Conservation (phyloP, 768 basidiomycete genomes). For the Russula abietina region DNA sequence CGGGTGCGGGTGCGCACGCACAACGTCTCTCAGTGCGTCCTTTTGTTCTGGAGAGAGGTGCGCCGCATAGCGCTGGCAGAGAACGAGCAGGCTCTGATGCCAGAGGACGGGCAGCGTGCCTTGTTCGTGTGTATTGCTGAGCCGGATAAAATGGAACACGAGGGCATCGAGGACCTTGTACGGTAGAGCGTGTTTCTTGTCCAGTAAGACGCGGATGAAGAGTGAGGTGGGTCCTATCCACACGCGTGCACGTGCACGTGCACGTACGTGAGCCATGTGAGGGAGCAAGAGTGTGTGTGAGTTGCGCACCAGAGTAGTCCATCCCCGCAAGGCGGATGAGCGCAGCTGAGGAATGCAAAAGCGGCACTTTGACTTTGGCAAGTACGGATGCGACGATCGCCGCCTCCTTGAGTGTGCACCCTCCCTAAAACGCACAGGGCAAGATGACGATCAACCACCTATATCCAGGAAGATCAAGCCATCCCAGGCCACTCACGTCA, state of each 20-base stretch:
- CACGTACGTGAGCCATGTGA: background rate
- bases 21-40: constrained; percentile 90
- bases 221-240: constrained; percentile 83
- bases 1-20: constrained; percentile 77
- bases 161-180: constrained; percentile 97
- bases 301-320: constrained; percentile 78
- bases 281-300: background rate
- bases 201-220: too few relatives aligned
- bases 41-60: constrained; percentile 97
- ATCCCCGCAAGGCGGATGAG: constrained; percentile 92
- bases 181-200: constrained; percentile 96
- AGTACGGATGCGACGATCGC: too few relatives aligned
- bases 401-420: too few relatives aligned
- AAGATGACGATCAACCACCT: background rate
- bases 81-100: constrained; percentile 95
- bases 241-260: too few relatives aligned
- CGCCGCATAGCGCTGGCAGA: constrained; percentile 88
- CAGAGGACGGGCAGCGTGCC: constrained; percentile 93
- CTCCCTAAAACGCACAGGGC: constrained; percentile 40
- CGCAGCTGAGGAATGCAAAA: too few relatives aligned
- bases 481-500: too few relatives aligned
- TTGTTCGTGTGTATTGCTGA: too few relatives aligned
- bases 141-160: too few relatives aligned
- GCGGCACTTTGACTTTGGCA: too few relatives aligned
- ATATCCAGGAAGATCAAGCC: constrained; percentile 29